A percentile compares a stretch with the other conserved stretches of the same genome.
Conservation (phyloP, 1,284 basidiomycete genomes). For the Pseudozyma pruni region DNA sequence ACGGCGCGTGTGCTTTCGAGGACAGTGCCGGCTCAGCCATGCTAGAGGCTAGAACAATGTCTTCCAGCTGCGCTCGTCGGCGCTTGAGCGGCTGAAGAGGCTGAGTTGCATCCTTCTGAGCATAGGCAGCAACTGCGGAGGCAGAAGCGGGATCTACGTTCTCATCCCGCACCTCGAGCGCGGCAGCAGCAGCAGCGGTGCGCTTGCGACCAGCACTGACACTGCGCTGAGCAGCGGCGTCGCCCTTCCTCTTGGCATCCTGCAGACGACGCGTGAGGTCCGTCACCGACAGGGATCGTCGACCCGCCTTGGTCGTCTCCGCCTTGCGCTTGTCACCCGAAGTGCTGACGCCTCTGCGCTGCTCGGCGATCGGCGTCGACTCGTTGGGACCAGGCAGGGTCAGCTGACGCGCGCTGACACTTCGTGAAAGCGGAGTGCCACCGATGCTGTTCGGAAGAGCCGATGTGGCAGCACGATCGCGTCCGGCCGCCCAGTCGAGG, state of each 20-base stretch:
- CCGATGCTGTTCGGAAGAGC: slow-evolving; percentile 39
- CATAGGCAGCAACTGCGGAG: not conserved
- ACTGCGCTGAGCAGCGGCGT: slow-evolving; percentile 10
- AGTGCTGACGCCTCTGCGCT: not conserved
- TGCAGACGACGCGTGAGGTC: slow-evolving; percentile 47
- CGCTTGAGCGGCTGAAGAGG: slow-evolving; percentile 17
- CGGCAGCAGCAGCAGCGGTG: slow-evolving; percentile 11
- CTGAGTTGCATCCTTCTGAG: not conserved
- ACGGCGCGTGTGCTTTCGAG: slow-evolving; percentile 1
- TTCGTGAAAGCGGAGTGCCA: slow-evolving; percentile 39
- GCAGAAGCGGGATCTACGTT: slow-evolving; percentile 1
- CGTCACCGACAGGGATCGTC: slow-evolving; percentile 35
- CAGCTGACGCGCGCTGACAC: slow-evolving; percentile 38
- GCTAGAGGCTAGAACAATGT: slow-evolving; percentile 9
- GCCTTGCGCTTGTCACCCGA: slow-evolving; percentile 17
- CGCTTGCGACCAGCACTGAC: slow-evolving; percentile 22
- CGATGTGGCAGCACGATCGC: slow-evolving; percentile 41
- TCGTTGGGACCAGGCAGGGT: slow-evolving; percentile 18
- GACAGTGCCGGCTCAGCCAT: slow-evolving; percentile 6
- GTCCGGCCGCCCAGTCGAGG: slow-evolving; percentile 56
- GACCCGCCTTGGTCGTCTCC: not conserved
- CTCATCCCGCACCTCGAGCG: too few species aligned
- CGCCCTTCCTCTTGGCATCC: slow-evolving; percentile 34
- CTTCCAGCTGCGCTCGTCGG: slow-evolving; percentile 24
- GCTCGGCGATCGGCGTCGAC: slow-evolving; percentile 19